Evolutionary conservation across 2,329 filamentous ascomycete species (phyloP).

Genomic region (Elsinoe fawcettii): DNA sequence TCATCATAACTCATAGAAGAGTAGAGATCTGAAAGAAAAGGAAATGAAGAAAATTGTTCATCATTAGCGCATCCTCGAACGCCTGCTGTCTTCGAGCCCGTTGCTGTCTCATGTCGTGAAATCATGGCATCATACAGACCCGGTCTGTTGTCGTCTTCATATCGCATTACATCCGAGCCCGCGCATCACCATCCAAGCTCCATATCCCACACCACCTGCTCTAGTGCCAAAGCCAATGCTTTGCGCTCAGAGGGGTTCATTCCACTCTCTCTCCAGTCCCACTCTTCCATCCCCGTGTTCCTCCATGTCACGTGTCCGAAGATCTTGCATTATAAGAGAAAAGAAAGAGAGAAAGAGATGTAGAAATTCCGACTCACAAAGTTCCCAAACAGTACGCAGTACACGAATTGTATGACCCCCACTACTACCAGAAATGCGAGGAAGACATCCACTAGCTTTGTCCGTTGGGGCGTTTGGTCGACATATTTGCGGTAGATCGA

Average conservation of each 20-base stretch:
- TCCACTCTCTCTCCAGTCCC: background rate
- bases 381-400: slow-evolving; percentile 86
- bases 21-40: background rate
- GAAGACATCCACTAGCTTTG: slow-evolving; percentile 85
- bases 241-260: background rate
- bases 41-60: background rate
- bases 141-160: background rate
- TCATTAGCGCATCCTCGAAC: background rate
- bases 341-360: slow-evolving; percentile 16
- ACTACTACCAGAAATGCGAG: slow-evolving; percentile 79
- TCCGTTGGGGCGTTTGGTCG: slow-evolving; percentile 75
- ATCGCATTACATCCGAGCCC: background rate
- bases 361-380: slow-evolving; percentile 58
- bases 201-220: slow-evolving; percentile 8
- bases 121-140: background rate
- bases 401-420: slow-evolving; percentile 84
- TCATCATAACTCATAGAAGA: background rate
- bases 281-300: background rate
- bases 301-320: background rate
- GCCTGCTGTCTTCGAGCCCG: background rate
- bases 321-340: slow-evolving; percentile 8
- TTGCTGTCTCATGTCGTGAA: background rate
- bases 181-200: background rate
- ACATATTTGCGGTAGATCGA: slow-evolving; percentile 73
- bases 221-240: background rate